phyloP scores from a whole-genome alignment of 768 basidiomycete genomes.

The Pulveroboletus frians region DNA sequence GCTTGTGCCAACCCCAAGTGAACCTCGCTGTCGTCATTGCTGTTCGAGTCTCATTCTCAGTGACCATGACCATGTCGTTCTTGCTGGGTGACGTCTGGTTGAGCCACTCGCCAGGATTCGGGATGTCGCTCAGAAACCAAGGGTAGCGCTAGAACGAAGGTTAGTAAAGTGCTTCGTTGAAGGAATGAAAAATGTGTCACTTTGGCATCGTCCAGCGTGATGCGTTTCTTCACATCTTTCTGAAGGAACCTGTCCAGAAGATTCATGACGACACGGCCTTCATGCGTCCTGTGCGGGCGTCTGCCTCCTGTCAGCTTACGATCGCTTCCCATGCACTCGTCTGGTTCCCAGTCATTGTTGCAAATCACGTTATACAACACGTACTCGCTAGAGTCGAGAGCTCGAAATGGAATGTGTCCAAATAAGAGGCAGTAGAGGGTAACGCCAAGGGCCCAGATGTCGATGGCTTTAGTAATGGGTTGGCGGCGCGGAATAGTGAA shows the following conservation, averaged over 20 bases:
- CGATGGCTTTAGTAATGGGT: conserved; percentile 86
- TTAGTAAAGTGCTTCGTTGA: conserved; percentile 1
- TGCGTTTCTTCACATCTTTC: conserved; percentile 71
- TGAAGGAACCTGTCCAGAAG: conserved; percentile 73
- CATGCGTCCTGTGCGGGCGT: conserved; percentile 38
- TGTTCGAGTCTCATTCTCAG: conserved; percentile 69
- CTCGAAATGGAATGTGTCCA: conserved; percentile 75
- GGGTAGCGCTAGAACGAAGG: conserved; percentile 40
- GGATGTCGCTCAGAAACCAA: conserved; percentile 68
- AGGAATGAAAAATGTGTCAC: conserved; percentile 35
- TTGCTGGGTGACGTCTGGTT: conserved; percentile 49
- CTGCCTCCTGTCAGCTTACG: conserved; percentile 59
- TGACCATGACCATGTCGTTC: conserved; percentile 51
- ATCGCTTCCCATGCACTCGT: conserved; percentile 70
- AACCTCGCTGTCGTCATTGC: conserved; percentile 67
- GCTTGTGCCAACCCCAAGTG: conserved; percentile 52
- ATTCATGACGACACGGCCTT: conserved; percentile 60
- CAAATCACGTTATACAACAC: conserved; percentile 77
- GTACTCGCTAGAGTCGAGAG: conserved; percentile 57
- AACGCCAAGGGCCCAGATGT: conserved; percentile 96
- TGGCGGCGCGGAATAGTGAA: conserved; percentile 31
- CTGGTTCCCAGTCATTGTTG: conserved; percentile 65
- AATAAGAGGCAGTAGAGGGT: conserved; percentile 94
- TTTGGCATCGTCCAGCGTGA: conserved; percentile 80
- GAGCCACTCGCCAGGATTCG: conserved; percentile 68